phyloP scores from a whole-genome alignment of 2,329 filamentous ascomycete species.

The Tetracladium maxilliforme region DNA sequence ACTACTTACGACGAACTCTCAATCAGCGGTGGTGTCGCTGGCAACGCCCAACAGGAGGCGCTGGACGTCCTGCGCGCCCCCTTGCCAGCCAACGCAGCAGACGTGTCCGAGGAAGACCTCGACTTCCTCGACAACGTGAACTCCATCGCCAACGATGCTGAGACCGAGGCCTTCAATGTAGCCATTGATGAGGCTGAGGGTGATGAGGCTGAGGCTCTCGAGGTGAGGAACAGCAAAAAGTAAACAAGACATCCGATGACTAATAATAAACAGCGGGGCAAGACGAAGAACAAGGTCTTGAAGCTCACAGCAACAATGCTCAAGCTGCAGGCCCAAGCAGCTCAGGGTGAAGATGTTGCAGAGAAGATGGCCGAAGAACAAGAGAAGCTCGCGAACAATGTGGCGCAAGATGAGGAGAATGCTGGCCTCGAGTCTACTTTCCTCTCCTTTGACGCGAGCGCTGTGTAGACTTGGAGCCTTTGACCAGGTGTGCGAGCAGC shows the following conservation, averaged over 20 bases:
- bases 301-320: slow-evolving; percentile 38
- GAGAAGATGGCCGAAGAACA: slow-evolving; percentile 28
- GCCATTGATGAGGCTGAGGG: slow-evolving; percentile 32
- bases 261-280: slow-evolving; percentile 23
- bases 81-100: slow-evolving; percentile 21
- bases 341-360: slow-evolving; percentile 31
- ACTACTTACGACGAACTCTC: slow-evolving; percentile 27
- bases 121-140: slow-evolving; percentile 34
- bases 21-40: slow-evolving; percentile 29
- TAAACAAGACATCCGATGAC: slow-evolving; percentile 2
- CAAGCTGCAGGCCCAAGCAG: slow-evolving; percentile 31
- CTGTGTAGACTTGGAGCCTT: too few relatives aligned
- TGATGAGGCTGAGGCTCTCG: slow-evolving; percentile 28
- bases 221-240: slow-evolving; percentile 16
- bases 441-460: slow-evolving; percentile 20
- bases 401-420: slow-evolving; percentile 27
- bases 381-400: slow-evolving; percentile 38
- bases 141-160: slow-evolving; percentile 35
- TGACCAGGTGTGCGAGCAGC: too few relatives aligned
- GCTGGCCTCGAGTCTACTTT: slow-evolving; percentile 28
- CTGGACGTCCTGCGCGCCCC: slow-evolving; percentile 19
- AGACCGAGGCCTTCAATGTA: slow-evolving; percentile 35
- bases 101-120: slow-evolving; percentile 29
- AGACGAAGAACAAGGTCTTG: slow-evolving; percentile 46
- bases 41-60: slow-evolving; percentile 27